Base-by-base conservation (phyloP, 306 rosid genomes). In the Ceratonia siliqua region DNA sequence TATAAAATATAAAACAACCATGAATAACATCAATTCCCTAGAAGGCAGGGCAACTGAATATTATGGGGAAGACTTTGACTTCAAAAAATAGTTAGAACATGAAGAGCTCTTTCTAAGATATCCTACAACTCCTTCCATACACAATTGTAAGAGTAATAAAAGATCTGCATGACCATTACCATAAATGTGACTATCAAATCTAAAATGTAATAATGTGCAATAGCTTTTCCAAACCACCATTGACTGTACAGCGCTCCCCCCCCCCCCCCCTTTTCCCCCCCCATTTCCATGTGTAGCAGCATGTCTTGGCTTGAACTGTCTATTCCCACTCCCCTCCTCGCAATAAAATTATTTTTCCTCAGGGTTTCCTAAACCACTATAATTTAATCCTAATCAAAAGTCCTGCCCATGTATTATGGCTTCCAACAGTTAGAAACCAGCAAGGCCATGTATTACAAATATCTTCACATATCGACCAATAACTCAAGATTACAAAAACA, bases 391-490 rank as follows among this genome's bases (percentile, higher is more conserved):
- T 53, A 6, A 50, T 22, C 57, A 20, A 46, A 61, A 22, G 10
- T 28, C 38, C 46, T 15, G 9, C 55, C 32, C 17, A 28, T 20
- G 52, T 28, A 35, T 72, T 48, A 56, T 30, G 56, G 22, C 72
- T 58, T 33, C 52, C 2, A 20, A 58, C 57, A 64, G 62, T 62
- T 32, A 63, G 57, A 25, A 65, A 55, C 56, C 68, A 73, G 56
- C 22, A 57, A 65, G 36, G 55, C 25, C 61, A 53, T 15, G 30
- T 43, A 39, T 64, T 42, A 62, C 7, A 71, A 38, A 61, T 35
- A 73, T 73, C 53, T 50, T 49, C 59, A 46, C 48, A 74, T 35
- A 32, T 54, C 25, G 42, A 43, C 76, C 39, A 74, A 63, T 10
- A 78, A 77, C 39, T 27, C 30, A 50, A 53, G 73, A 68, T 55